Evolutionary conservation across 2,329 filamentous ascomycete species (phyloP).

Genomic region (Colletotrichum sansevieriae): DNA sequence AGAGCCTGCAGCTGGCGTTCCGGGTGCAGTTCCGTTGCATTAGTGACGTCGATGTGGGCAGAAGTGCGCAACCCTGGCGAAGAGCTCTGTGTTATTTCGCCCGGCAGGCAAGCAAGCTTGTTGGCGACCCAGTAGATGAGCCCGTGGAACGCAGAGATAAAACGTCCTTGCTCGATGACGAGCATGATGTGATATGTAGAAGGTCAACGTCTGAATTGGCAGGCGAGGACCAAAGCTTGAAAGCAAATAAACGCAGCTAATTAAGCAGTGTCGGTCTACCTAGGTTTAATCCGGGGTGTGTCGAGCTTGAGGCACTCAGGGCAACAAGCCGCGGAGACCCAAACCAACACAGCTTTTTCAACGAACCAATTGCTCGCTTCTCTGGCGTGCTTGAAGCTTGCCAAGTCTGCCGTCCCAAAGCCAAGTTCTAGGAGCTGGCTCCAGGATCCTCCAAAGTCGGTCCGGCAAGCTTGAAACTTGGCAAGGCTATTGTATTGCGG

Average conservation of each 20-base stretch:
- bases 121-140: background rate
- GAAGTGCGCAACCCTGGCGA: slow-evolving; percentile 12
- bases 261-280: background rate
- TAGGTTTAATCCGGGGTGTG: background rate
- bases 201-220: background rate
- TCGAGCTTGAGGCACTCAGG: background rate
- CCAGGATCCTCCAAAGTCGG: background rate
- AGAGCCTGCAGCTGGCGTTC: background rate
- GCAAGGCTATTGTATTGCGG: background rate
- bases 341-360: slow-evolving; percentile 3
- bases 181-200: background rate
- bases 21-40: background rate
- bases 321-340: background rate
- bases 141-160: background rate
- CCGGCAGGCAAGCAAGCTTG: slow-evolving; percentile 21
- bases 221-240: too few relatives aligned
- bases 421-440: background rate
- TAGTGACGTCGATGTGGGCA: slow-evolving; percentile 36
- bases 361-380: slow-evolving; percentile 6
- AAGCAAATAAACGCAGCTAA: background rate
- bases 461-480: background rate
- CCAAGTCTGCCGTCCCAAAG: background rate
- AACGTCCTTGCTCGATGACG: background rate
- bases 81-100: background rate
- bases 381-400: background rate